A percentile compares a stretch with the other conserved stretches of the same genome.
Conservation (phyloP, 2,329 filamentous ascomycete genomes). For the Claviceps spartinae region DNA sequence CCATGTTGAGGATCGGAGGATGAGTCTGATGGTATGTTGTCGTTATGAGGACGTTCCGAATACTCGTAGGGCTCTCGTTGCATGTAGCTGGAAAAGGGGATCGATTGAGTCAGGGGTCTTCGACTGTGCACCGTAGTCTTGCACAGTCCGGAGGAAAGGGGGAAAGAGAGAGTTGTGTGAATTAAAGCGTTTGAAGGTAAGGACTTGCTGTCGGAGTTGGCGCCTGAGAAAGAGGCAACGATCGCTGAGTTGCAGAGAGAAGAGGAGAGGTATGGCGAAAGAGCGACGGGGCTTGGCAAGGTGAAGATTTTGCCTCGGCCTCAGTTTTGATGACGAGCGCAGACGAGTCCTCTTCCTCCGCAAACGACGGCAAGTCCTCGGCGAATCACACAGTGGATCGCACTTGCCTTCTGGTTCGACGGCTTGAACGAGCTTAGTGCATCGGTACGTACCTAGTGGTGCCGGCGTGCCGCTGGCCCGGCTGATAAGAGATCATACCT, state of each 20-base stretch:
- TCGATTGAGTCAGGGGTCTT: conserved; percentile 15
- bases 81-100: conserved; percentile 43
- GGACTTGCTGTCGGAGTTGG: neutral
- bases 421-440: no score
- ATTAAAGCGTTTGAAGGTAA: neutral
- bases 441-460: no score
- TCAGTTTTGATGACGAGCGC: no score
- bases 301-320: neutral
- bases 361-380: no score
- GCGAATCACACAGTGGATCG: no score
- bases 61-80: conserved; percentile 41
- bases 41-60: conserved; percentile 28
- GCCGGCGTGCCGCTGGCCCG: no score
- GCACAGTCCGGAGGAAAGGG: conserved; percentile 34
- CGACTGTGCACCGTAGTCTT: conserved; percentile 36
- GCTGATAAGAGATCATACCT: no score
- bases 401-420: no score
- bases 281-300: neutral
- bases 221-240: neutral
- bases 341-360: no score
- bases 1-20: conserved; percentile 41
- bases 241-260: neutral
- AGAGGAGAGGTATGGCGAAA: neutral
- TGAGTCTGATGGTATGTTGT: conserved; percentile 21
- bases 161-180: neutral